A percentile compares a stretch with the other conserved stretches of the same genome.
phyloP scores from a whole-genome alignment of 495 filamentous ascomycete species.

The Annulohypoxylon bovei region DNA sequence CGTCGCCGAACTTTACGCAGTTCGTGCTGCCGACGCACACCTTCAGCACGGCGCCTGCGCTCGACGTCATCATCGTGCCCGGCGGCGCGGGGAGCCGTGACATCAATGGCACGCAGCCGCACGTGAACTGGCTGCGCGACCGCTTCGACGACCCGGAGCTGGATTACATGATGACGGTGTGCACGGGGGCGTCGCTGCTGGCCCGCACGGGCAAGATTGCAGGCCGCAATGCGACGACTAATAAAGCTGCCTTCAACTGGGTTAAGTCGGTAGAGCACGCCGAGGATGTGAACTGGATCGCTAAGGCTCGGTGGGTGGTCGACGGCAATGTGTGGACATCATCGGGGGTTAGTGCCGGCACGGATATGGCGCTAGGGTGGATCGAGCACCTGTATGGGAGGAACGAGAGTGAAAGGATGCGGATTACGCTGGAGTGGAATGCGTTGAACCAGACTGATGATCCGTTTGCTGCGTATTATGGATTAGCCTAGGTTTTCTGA shows the following conservation, averaged over 20 bases:
- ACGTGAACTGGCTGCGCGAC: constrained; percentile 29
- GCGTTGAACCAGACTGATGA: constrained; percentile 31
- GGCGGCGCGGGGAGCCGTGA: constrained; percentile 64
- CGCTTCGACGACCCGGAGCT: constrained; percentile 31
- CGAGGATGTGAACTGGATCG: constrained; percentile 35
- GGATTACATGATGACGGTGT: constrained; percentile 36
- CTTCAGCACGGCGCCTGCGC: constrained; percentile 53
- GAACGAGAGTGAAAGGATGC: constrained; percentile 30
- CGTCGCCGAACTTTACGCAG: constrained; percentile 46
- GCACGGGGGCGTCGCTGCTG: constrained; percentile 36
- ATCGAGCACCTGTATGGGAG: constrained; percentile 33
- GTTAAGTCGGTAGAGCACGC: constrained; percentile 30
- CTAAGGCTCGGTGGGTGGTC: constrained; percentile 37
- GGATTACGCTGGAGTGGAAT: constrained; percentile 37
- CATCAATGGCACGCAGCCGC: constrained; percentile 17
- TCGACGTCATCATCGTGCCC: constrained; percentile 70
- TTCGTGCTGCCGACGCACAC: constrained; percentile 68
- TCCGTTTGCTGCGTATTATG: constrained; percentile 38
- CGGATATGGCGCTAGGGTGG: constrained; percentile 37
- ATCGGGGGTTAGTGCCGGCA: constrained; percentile 40
- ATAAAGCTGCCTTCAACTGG: constrained; percentile 38
- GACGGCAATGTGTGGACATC: constrained; percentile 39
- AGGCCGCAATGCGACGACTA: constrained; percentile 34
- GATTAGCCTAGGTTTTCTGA: constrained; percentile 14
- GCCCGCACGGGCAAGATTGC: constrained; percentile 36